Conservation (phyloP, 2,329 filamentous ascomycete species). For the Microcera coccophila region DNA sequence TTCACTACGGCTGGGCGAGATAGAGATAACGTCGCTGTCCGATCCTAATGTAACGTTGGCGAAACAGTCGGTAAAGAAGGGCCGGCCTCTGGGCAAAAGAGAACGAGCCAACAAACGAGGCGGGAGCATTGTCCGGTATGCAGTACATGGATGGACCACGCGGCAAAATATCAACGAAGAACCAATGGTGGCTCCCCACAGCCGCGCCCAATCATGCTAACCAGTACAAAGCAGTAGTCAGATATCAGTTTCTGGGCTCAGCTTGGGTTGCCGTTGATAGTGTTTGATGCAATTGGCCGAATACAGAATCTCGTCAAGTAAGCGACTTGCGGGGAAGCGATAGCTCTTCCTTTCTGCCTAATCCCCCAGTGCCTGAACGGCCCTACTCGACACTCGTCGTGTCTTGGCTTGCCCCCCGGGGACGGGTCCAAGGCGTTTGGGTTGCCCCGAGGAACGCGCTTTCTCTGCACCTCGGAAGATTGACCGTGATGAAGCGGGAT, state of each 20-base stretch:
- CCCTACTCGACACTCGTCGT: background rate
- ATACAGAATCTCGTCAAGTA: background rate
- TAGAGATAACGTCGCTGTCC: constrained; percentile 19
- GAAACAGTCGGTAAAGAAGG: background rate
- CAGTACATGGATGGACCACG: constrained; percentile 1
- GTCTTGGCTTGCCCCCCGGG: background rate
- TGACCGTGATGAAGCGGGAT: too few species aligned
- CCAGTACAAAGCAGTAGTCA: constrained; percentile 16
- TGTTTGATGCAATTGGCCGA: constrained; percentile 12
- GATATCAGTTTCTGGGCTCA: constrained; percentile 24
- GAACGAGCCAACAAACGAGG: constrained; percentile 3
- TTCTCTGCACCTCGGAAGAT: too few species aligned
- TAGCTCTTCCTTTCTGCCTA: constrained; percentile 1
- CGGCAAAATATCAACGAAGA: constrained; percentile 5
- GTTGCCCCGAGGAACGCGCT: too few species aligned
- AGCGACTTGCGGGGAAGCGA: constrained; percentile 18
- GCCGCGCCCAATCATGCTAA: constrained; percentile 15
- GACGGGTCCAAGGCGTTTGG: too few species aligned
- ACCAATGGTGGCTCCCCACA: constrained; percentile 14
- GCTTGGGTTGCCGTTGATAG: constrained; percentile 11
- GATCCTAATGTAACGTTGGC: constrained; percentile 5
- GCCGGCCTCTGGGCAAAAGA: background rate
- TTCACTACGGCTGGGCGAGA: constrained; percentile 14
- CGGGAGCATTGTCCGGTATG: constrained; percentile 1
- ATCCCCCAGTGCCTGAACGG: background rate